Percentiles rank a stretch among this genome's conserved stretches.
Evolutionary conservation across 176 grass and related monocot species (phyloP).

Genomic region (Urochloa ruziziensis): DNA sequence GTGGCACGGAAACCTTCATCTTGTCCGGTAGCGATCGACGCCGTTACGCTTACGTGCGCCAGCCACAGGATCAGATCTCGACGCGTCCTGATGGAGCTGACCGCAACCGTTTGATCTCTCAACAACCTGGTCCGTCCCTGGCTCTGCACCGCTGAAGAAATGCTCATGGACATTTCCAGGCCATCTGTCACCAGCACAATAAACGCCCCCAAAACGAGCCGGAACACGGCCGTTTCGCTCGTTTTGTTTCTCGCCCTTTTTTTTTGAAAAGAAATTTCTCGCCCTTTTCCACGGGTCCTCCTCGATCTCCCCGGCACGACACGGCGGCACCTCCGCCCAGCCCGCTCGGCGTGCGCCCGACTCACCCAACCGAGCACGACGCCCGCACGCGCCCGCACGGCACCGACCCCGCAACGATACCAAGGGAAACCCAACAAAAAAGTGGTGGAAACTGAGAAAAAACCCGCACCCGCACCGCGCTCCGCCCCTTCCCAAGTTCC

Average conservation of each 20-base stretch:
- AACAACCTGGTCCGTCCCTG: neutral
- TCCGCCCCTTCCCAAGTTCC: neutral
- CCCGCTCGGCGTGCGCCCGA: neutral
- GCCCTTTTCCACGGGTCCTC: neutral
- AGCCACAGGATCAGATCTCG: neutral
- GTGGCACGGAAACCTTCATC: constrained; percentile 9
- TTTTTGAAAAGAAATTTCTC: too few relatives aligned
- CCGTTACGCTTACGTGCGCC: neutral
- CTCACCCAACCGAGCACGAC: neutral
- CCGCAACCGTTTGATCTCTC: neutral
- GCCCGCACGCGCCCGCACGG: neutral
- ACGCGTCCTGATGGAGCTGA: neutral
- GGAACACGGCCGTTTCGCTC: neutral
- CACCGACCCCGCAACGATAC: neutral
- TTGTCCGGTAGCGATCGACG: neutral
- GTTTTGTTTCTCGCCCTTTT: neutral
- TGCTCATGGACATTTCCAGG: neutral
- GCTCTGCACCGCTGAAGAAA: neutral
- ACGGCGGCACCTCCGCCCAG: neutral
- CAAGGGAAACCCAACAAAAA: neutral
- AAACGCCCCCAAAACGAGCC: neutral
- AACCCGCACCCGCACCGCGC: constrained; percentile 11
- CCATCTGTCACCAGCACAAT: too few relatives aligned
- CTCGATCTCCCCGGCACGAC: neutral
- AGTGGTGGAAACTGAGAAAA: neutral